Percentiles rank a stretch among this genome's conserved stretches.
Conservation (phyloP, 169 alveolate genomes). For the Plasmodium knowlesi region DNA sequence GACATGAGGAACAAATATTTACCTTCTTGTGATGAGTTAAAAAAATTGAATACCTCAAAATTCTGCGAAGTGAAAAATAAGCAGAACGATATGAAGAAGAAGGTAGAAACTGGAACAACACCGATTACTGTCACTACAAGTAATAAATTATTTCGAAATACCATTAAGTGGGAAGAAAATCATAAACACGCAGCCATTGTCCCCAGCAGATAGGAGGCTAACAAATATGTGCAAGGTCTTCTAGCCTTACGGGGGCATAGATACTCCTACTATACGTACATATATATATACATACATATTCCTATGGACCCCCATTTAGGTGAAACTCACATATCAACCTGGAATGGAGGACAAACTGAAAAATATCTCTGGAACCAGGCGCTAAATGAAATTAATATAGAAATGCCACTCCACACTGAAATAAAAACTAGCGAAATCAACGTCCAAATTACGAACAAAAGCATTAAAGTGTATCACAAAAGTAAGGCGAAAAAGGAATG, state of each 20-base stretch:
- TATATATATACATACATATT: neutral
- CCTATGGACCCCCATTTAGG: neutral
- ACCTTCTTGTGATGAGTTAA: conserved; percentile 61
- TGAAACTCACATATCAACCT: conserved; percentile 73
- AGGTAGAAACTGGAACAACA: neutral
- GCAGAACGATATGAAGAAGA: neutral
- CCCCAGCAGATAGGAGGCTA: neutral
- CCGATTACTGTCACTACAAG: neutral
- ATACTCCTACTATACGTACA: neutral
- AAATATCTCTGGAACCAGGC: conserved; percentile 85
- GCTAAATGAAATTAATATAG: conserved; percentile 80
- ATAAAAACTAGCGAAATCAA: conserved; percentile 52
- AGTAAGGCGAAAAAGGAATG: conserved; percentile 16
- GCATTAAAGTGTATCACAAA: conserved; percentile 33
- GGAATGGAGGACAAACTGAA: conserved; percentile 84
- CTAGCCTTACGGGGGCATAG: neutral
- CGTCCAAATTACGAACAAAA: conserved; percentile 53
- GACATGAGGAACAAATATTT: conserved; percentile 58
- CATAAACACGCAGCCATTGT: neutral
- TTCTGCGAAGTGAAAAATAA: conserved; percentile 7
- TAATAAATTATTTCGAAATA: neutral
- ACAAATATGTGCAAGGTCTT: neutral
- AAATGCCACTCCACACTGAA: conserved; percentile 71
- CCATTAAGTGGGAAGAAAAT: neutral
- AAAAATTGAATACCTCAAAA: conserved; percentile 16